Base-by-base conservation (phyloP, 176 grass and related monocot species). In the Rhynchospora tenuis region DNA sequence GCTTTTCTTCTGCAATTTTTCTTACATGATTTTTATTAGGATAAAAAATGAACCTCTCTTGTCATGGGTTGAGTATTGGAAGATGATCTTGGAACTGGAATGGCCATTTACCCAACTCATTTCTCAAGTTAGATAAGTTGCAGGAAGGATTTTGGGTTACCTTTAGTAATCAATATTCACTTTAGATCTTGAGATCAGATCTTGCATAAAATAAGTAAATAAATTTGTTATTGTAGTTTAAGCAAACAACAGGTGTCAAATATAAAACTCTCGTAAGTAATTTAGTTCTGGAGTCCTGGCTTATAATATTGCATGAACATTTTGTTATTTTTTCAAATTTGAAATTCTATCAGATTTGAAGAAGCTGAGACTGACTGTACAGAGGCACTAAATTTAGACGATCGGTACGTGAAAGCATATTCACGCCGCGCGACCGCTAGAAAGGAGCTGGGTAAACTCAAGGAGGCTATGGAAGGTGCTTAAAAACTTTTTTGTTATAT, bases 381-480 rank as follows among this genome's bases (percentile, higher is more conserved):
- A 3, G 96, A 99, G 85, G 91, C 93, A 73, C 68, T 99, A 71
- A 85, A 90, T 84, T 85, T 99, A 42, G 96, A 99, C 88, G 96
- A 99, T 71, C 91, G 84, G 6, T 99, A 99, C 86, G 85, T 99
- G 78, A 95, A 99, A 92, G 96, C 91, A 38, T 99, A 99, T 79
- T 99, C 96, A 10, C 89, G 91, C 23, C 83, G 93, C 83, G 92
- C 94, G 52, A 95, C 93, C 78, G 93, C 93, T 79, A 89, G 96
- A 54, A 99, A 90, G 74, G 91, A 95, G 59, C 91, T 95, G 63
- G 89, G 85, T 14, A 99, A 92, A 73, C 80, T 95, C 87, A 90
- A 93, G 81, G 82, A 88, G 89, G 90, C 96, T 70, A 86, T 95
- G 86, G 93, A 95, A 83, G 93, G 93, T 95, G 91, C 79, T 12